Base-by-base conservation (phyloP, 768 basidiomycete species). In the Dentipellis sp. region DNA sequence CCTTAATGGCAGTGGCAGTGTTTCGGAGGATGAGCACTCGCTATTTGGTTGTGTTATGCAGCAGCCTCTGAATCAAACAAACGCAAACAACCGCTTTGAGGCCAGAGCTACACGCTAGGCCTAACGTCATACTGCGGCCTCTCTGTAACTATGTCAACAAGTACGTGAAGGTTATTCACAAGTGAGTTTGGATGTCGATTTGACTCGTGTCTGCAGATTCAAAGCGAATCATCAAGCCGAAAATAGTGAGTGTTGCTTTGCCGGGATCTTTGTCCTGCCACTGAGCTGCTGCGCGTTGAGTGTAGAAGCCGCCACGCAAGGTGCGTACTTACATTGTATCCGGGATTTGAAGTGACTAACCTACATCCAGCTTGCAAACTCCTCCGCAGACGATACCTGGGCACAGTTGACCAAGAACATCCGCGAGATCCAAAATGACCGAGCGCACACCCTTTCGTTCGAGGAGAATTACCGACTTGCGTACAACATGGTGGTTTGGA, bases 401-500 rank as follows among this genome's bases (percentile, higher is more conserved):
- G 67, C 76, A 6, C 82, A 82, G 61, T 75, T 99, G 11, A 77
- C 90, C 10, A 75, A 77, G 59, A 97, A 97, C 60, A 94, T 99
- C 62, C 78, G 83, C 56, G 92, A 95, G 75, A 97, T 99, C 52
- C 92, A 95, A 68, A 87, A 91, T 63, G 91, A 95, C 70, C 92
- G 95, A 69, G 91, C 93, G 3, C 81, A 83, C 50, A 86, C 84
- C 63, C 80, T 99, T 36, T 89, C 87, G 19, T 94, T 88, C 62
- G 91, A 98, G 68, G 94, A 94, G 72, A 91, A 92, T 62, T 92
- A 97, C 68, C 81, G 95, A 45, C 93, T 88, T 68, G 92, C 87
- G 17, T 97, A 97, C 72, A 93, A 94, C 67, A 84, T 98, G 80
- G 94, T 97, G 4, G 79, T 97, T 4, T 79, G 86, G 65, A 91